Evolutionary conservation across 805 yeast genomes (phyloP).

Genomic region (Candida insectorum): DNA sequence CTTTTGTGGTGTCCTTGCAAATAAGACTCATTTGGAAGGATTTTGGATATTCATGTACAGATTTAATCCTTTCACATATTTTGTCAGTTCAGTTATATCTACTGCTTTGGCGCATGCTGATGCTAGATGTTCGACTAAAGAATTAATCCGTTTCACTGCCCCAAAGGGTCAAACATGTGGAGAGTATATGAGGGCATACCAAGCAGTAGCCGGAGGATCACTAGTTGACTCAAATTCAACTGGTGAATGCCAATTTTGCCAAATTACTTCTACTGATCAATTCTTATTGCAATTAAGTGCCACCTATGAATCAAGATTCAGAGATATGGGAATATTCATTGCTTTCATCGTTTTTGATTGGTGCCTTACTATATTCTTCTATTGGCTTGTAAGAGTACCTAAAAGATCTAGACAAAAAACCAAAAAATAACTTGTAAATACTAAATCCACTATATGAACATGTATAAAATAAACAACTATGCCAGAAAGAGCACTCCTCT

Average conservation of each 20-base stretch:
- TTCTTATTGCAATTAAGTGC: constrained; percentile 49
- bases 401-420: constrained; percentile 46
- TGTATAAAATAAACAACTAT: too few relatives aligned
- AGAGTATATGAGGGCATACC: constrained; percentile 21
- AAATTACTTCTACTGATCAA: constrained; percentile 51
- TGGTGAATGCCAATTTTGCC: constrained; percentile 56
- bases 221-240: constrained; percentile 42
- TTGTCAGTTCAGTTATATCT: constrained; percentile 50
- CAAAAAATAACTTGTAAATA: too few relatives aligned
- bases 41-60: constrained; percentile 77
- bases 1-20: constrained; percentile 36
- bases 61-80: constrained; percentile 61
- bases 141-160: constrained; percentile 19
- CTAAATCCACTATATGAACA: too few relatives aligned
- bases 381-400: constrained; percentile 74
- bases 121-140: constrained; percentile 31
- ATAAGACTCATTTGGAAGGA: constrained; percentile 32
- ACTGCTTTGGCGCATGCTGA: constrained; percentile 26
- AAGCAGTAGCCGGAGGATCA: constrained; percentile 41
- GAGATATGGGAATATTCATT: constrained; percentile 55
- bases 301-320: constrained; percentile 51
- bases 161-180: constrained; percentile 25
- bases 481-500: too few relatives aligned
- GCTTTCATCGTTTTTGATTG: constrained; percentile 32
- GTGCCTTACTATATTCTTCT: constrained; percentile 26